Evolutionary conservation across 352 stramenopile species (phyloP).

Genomic region (Pythium chondricola): DNA sequence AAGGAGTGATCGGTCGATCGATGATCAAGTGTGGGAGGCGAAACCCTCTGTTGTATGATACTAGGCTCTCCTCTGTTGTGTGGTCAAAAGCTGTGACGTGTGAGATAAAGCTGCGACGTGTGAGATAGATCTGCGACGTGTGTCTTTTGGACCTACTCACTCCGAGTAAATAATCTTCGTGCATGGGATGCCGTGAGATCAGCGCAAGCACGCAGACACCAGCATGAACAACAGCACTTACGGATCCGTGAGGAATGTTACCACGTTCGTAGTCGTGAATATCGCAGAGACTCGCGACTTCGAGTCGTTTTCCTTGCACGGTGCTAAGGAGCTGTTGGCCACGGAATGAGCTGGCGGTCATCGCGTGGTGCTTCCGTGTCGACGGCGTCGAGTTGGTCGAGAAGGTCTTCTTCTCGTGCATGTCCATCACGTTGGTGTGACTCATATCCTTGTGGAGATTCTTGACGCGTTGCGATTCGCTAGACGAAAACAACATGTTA

Average conservation of each 20-base stretch:
- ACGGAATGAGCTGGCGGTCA: slow-evolving; percentile 52
- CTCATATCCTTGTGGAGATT: slow-evolving; percentile 61
- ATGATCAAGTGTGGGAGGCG: too few relatives aligned
- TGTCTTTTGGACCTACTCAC: background rate
- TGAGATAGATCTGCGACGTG: too few relatives aligned
- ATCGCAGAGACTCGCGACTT: slow-evolving; percentile 61
- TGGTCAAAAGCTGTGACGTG: slow-evolving; percentile 19
- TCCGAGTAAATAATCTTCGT: slow-evolving; percentile 16
- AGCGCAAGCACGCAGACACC: too few relatives aligned
- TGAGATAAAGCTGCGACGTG: too few relatives aligned
- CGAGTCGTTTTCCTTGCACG: slow-evolving; percentile 62
- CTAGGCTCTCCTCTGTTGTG: background rate
- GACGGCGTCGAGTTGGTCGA: slow-evolving; percentile 36
- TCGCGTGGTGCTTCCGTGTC: slow-evolving; percentile 33
- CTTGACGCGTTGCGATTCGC: slow-evolving; percentile 61
- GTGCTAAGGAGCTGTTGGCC: slow-evolving; percentile 67
- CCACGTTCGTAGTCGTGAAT: slow-evolving; percentile 58
- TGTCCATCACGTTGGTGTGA: slow-evolving; percentile 54
- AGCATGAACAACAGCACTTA: too few relatives aligned
- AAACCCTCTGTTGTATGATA: slow-evolving; percentile 7
- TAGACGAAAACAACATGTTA: slow-evolving; percentile 19
- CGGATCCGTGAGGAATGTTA: slow-evolving; percentile 35
- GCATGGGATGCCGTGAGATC: too few relatives aligned
- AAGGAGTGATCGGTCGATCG: background rate
- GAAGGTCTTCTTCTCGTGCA: slow-evolving; percentile 55